Evolutionary conservation across 192 early-diverging fungal genomes (phyloP).

Genomic region (Radiomyces spectabilis): DNA sequence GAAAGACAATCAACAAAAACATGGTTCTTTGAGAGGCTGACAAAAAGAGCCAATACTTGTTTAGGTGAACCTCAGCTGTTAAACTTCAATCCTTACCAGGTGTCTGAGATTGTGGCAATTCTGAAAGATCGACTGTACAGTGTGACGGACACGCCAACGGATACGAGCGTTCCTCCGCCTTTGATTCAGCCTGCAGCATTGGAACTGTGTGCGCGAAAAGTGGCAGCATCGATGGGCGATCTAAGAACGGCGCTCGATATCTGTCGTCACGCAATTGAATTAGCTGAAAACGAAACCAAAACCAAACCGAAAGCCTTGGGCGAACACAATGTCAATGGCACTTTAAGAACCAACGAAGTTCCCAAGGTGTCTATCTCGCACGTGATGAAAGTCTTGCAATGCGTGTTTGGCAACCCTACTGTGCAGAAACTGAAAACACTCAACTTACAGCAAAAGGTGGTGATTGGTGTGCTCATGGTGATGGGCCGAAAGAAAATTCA

Average conservation of each 20-base stretch:
- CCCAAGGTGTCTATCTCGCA: slow-evolving; percentile 81
- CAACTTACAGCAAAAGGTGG: slow-evolving; percentile 78
- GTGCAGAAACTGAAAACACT: slow-evolving; percentile 59
- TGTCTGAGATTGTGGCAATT: slow-evolving; percentile 80
- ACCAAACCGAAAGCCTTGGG: slow-evolving; percentile 25
- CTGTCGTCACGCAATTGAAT: slow-evolving; percentile 80
- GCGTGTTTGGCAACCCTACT: slow-evolving; percentile 50
- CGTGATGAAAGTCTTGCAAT: slow-evolving; percentile 60
- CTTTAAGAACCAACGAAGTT: slow-evolving; percentile 6
- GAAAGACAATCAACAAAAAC: too few relatives aligned
- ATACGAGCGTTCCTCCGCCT: slow-evolving; percentile 10
- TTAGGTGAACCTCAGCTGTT: slow-evolving; percentile 64
- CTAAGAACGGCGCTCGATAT: slow-evolving; percentile 73
- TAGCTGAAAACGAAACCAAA: slow-evolving; percentile 63
- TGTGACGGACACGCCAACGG: background rate
- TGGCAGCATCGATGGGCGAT: slow-evolving; percentile 80
- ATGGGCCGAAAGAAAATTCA: slow-evolving; percentile 41
- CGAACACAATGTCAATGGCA: slow-evolving; percentile 1
- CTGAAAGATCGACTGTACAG: slow-evolving; percentile 70
- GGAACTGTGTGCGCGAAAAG: slow-evolving; percentile 89
- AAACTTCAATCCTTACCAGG: slow-evolving; percentile 84
- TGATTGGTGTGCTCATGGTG: slow-evolving; percentile 49
- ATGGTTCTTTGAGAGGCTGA: too few relatives aligned
- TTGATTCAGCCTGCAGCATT: slow-evolving; percentile 82
- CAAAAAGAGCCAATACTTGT: too few relatives aligned